Evolutionary conservation across 169 alveolate genomes (phyloP).

Genomic region (Eimeria tenella): DNA sequence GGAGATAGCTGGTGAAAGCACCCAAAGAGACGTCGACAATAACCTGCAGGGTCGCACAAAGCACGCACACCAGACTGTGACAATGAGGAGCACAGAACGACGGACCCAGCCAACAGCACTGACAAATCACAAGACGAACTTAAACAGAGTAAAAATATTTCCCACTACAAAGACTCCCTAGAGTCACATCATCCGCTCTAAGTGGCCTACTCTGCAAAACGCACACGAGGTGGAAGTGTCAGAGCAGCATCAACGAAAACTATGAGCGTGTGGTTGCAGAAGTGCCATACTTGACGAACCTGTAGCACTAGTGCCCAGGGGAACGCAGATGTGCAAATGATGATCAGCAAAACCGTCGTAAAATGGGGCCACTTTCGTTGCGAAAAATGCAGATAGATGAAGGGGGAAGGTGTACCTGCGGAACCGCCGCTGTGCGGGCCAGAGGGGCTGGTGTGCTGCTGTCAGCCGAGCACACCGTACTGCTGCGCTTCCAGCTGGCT

Average conservation of each 20-base stretch:
- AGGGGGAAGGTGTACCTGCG: slow-evolving; percentile 76
- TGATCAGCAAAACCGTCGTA: slow-evolving; percentile 60
- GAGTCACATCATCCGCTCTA: background rate
- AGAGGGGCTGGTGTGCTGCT: slow-evolving; percentile 79
- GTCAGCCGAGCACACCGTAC: slow-evolving; percentile 75
- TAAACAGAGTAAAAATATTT: slow-evolving; percentile 12
- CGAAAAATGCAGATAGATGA: slow-evolving; percentile 69
- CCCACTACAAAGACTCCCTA: background rate
- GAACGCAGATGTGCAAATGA: slow-evolving; percentile 73
- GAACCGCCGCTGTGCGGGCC: slow-evolving; percentile 78
- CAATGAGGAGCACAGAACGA: slow-evolving; percentile 2
- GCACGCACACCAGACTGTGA: slow-evolving; percentile 62
- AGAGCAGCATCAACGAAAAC: slow-evolving; percentile 58
- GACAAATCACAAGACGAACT: slow-evolving; percentile 26
- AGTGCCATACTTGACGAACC: slow-evolving; percentile 57
- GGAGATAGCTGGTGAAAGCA: slow-evolving; percentile 46
- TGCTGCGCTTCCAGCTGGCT: slow-evolving; percentile 75
- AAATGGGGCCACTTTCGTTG: slow-evolving; percentile 57
- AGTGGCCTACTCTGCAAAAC: slow-evolving; percentile 11
- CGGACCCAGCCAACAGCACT: slow-evolving; percentile 43
- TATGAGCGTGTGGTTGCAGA: slow-evolving; percentile 20
- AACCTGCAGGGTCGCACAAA: slow-evolving; percentile 55
- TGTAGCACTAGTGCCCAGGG: slow-evolving; percentile 76
- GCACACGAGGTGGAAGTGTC: slow-evolving; percentile 60
- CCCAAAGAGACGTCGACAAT: slow-evolving; percentile 68